Evolutionary conservation across 106 monocot genomes (phyloP).

Genomic region (Phalaenopsis equestris): DNA sequence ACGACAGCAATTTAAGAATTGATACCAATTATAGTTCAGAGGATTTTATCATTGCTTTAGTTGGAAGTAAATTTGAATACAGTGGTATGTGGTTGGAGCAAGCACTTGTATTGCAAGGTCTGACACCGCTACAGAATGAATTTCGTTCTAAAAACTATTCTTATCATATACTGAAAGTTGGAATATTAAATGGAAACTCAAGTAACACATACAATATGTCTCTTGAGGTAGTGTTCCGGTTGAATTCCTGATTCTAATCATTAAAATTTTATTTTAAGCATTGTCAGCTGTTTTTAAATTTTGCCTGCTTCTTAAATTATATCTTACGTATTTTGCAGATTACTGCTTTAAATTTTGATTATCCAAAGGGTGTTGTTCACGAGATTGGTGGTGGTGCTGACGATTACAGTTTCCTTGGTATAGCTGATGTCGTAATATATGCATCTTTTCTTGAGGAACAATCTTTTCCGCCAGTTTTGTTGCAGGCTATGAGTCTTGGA

Average conservation of each 20-base stretch:
- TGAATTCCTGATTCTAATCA: neutral
- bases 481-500: slow-evolving; percentile 78
- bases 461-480: slow-evolving; percentile 64
- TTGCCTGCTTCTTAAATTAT: neutral
- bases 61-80: slow-evolving; percentile 82
- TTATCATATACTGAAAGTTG: slow-evolving; percentile 51
- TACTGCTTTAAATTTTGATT: slow-evolving; percentile 44
- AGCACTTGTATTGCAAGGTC: slow-evolving; percentile 70
- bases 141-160: slow-evolving; percentile 33
- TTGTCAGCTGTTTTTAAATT: neutral
- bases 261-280: neutral
- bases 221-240: slow-evolving; percentile 48
- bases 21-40: slow-evolving; percentile 40
- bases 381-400: slow-evolving; percentile 34
- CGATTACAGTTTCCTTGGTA: slow-evolving; percentile 36
- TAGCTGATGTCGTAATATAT: slow-evolving; percentile 80
- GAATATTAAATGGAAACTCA: slow-evolving; percentile 42
- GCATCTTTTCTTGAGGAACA: slow-evolving; percentile 93
- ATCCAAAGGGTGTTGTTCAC: slow-evolving; percentile 32
- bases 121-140: slow-evolving; percentile 41
- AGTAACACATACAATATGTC: slow-evolving; percentile 31
- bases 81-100: slow-evolving; percentile 77
- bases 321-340: slow-evolving; percentile 27
- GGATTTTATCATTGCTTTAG: slow-evolving; percentile 73
- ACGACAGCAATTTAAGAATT: slow-evolving; percentile 19